Percentiles rank a stretch among this genome's conserved stretches.
Evolutionary conservation across 495 filamentous ascomycete species (phyloP).

Genomic region (Trichoderma virens): DNA sequence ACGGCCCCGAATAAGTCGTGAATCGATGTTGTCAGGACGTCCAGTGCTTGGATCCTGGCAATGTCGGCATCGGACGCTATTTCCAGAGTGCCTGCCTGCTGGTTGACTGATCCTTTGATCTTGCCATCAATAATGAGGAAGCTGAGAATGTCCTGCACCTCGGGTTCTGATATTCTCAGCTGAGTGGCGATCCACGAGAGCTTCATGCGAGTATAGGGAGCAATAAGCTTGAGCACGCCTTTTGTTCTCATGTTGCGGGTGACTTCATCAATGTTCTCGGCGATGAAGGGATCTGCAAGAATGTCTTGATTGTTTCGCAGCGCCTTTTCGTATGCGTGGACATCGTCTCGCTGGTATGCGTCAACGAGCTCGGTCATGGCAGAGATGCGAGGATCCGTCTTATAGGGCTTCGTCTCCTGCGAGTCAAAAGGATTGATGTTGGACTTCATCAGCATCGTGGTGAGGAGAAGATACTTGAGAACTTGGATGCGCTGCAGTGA

Average conservation of each 20-base stretch:
- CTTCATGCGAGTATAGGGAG: constrained; percentile 88
- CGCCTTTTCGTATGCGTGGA: constrained; percentile 81
- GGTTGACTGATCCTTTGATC: constrained; percentile 81
- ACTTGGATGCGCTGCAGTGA: constrained; percentile 95
- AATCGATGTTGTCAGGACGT: constrained; percentile 64
- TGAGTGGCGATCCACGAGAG: constrained; percentile 77
- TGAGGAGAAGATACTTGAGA: constrained; percentile 91
- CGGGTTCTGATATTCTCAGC: constrained; percentile 71
- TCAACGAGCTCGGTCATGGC: constrained; percentile 97
- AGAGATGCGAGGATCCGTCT: constrained; percentile 85
- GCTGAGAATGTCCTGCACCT: constrained; percentile 89
- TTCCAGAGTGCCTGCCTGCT: constrained; percentile 73
- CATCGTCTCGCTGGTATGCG: constrained; percentile 93
- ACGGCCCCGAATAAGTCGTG: constrained; percentile 54
- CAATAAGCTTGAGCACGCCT: constrained; percentile 86
- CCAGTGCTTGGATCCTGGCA: constrained; percentile 64
- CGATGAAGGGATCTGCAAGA: constrained; percentile 87
- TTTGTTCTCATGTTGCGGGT: constrained; percentile 98
- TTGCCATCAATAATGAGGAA: constrained; percentile 87
- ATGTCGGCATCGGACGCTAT: constrained; percentile 68
- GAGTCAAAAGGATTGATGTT: constrained; percentile 99
- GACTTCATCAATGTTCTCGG: constrained; percentile 98
- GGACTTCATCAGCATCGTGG: constrained; percentile 98
- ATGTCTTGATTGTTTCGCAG: constrained; percentile 85
- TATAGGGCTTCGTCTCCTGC: constrained; percentile 98